Evolutionary conservation across 2,329 filamentous ascomycete species (phyloP), one percentile per base, ranked within the genome.

Genomic region (Pleurostoma richardsiae): DNA sequence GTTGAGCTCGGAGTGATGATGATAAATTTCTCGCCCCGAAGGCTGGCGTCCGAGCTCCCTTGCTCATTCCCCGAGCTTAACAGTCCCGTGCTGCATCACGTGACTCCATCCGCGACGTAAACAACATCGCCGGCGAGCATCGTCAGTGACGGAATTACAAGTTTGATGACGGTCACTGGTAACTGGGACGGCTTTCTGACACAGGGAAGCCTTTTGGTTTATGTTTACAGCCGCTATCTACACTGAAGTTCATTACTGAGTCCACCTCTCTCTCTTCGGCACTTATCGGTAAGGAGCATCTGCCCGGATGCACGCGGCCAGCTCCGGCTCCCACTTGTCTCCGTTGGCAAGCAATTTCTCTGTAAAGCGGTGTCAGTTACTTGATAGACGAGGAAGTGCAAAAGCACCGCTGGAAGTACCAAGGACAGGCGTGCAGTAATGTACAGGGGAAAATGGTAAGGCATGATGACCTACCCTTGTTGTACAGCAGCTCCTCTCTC

Each of bases 271-370:
- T 19, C 19, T 19, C 19, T 19, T 19, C 19, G 19, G 19, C 19
- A 19, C 19, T 77, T 84, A 92, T 79, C 88, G 81, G 75, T 91
- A 97, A 44, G 92, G 92, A 46, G 91, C 84, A 77, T 99, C 94
- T 51, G 94, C 94, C 63, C 90, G 85, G 65, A 94, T 94, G 56
- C 82, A 85, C 49, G 94, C 92, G 2, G 92, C 92, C 62, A 99
- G 77, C 73, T 99, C 94, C 6, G 94, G 91, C 76, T 99, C 94
- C 94, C 94, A 99, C 73, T 91, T 92, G 74, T 95, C 90, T 61
- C 90, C 89, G 64, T 95, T 95, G 56, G 88, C 74, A 54, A 96
- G 70, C 55, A 95, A 73, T 73, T 95, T 95, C 77, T 95, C 86
- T 76, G 58, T 52, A 30, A 29, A 5, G 4, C 28, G 30, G 27